phyloP scores from a whole-genome alignment of 352 stramenopile species.

The Blastocystis sp. region DNA sequence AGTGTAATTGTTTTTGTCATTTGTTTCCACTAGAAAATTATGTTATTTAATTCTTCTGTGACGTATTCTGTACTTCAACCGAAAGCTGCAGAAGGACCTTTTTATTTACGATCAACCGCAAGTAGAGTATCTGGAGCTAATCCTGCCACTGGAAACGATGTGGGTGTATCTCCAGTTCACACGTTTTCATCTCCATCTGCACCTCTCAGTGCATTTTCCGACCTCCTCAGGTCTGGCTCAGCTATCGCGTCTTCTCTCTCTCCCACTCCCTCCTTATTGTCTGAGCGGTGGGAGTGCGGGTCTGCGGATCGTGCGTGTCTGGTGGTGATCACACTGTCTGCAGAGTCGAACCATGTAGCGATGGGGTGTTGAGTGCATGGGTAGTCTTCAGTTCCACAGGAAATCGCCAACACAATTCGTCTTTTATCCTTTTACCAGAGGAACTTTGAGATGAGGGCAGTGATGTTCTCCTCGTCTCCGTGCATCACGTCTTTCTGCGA shows the following conservation, averaged over 20 bases:
- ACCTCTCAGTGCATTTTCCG: too few relatives aligned
- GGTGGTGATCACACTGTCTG: background rate
- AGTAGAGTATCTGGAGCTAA: too few relatives aligned
- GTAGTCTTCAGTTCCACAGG: background rate
- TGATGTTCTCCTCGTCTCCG: background rate
- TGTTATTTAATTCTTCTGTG: too few relatives aligned
- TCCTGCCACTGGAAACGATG: too few relatives aligned
- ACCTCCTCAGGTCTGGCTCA: background rate
- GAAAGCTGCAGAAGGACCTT: too few relatives aligned
- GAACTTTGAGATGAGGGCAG: background rate
- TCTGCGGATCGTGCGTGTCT: background rate
- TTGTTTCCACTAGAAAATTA: too few relatives aligned
- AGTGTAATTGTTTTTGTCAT: too few relatives aligned
- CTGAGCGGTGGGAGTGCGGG: background rate
- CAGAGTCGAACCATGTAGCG: background rate
- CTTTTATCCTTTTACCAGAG: slow-evolving; percentile 7
- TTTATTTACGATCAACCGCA: too few relatives aligned
- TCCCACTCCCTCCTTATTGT: background rate
- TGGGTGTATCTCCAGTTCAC: too few relatives aligned
- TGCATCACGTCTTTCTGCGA: background rate
- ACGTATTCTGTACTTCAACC: too few relatives aligned
- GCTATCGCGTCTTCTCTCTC: background rate
- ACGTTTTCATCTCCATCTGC: too few relatives aligned
- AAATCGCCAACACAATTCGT: background rate
- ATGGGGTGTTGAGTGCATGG: background rate